Base-by-base conservation (phyloP, 768 basidiomycete genomes). In the Mycena epipterygia region DNA sequence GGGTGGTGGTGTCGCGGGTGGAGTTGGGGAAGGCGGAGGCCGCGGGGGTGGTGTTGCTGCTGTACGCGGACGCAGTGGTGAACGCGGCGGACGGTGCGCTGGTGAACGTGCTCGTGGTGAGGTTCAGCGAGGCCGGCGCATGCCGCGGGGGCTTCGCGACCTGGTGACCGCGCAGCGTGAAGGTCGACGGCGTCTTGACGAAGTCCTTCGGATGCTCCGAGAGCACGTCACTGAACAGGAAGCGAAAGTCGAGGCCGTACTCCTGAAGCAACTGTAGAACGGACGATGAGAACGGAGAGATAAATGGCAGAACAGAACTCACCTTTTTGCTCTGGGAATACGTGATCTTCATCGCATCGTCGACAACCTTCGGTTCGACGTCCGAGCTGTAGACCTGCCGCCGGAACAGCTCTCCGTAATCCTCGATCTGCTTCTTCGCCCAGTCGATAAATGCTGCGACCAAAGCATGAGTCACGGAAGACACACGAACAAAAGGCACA, bases 361-460 rank as follows among this genome's bases (percentile, higher is more conserved):
- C 87, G 5, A 96, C 87, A 2, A 92, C 89, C 56, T 88, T 82
- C 11, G 86, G 83, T 55, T 93, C 92, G 5, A 91, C 87, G 73
- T 95, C 95, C 7, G 92, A 90, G 29, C 91, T 91, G 79, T 95
- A 97, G 0, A 99, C 96, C 77, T 99, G 98, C 68, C 92, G 93
- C 61, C 92, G 85, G 81, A 98, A 99, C 77, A 92, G 91, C 58
- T 91, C 90, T 3, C 92, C 93, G 77, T 93, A 99, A 25, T 86
- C 82, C 76, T 95, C 92, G 35, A 99, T 88, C 79, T 95, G 93
- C 68, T 88, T 87, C 79, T 91, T 95, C 0, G 96, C 93, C 98
- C 98, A 99, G 48, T 95, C 91, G 25, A 98, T 93, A 76, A 98
- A 96, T 13, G 93, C 98, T 98, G 74, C 30, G 11, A 58, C 44